Conservation (phyloP, 2,329 filamentous ascomycete species). For the Neoarthrinium moseri region DNA sequence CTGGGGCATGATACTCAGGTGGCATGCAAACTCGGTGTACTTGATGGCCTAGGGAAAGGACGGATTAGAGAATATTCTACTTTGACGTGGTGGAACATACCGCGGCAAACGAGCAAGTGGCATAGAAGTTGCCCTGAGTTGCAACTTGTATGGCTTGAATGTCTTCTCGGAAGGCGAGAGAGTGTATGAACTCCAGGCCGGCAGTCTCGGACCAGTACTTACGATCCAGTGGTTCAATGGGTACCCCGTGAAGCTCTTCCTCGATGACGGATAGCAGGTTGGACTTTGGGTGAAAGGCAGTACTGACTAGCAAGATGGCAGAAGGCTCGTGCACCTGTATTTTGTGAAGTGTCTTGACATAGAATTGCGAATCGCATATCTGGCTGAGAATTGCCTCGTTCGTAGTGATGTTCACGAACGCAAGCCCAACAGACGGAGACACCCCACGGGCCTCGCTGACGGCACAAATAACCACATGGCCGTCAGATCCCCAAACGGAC, state of each 20-base stretch:
- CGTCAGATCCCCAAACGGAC: constrained; percentile 45
- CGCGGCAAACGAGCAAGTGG: constrained; percentile 80
- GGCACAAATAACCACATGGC: constrained; percentile 81
- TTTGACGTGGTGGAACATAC: no score
- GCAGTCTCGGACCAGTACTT: constrained; percentile 79
- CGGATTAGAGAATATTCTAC: no score
- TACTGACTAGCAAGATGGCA: constrained; percentile 74
- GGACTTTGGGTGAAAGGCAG: constrained; percentile 67
- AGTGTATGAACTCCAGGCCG: constrained; percentile 75
- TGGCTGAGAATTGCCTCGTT: constrained; percentile 85
- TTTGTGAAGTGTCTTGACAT: constrained; percentile 84
- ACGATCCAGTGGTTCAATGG: constrained; percentile 67
- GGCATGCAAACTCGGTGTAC: constrained; percentile 71
- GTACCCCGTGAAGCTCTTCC: constrained; percentile 65
- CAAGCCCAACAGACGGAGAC: constrained; percentile 78
- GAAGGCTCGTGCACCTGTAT: constrained; percentile 77
- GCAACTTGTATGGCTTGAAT: constrained; percentile 78
- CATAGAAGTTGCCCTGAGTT: constrained; percentile 80
- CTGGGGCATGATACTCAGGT: constrained; percentile 69
- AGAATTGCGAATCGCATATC: constrained; percentile 91
- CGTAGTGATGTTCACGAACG: constrained; percentile 83
- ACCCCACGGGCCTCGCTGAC: constrained; percentile 85
- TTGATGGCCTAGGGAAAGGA: constrained; percentile 70
- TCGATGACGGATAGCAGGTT: constrained; percentile 74
- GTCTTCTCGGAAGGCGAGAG: constrained; percentile 77